phyloP scores from a whole-genome alignment of 441 rosid genomes.

The Jatropha multifida region DNA sequence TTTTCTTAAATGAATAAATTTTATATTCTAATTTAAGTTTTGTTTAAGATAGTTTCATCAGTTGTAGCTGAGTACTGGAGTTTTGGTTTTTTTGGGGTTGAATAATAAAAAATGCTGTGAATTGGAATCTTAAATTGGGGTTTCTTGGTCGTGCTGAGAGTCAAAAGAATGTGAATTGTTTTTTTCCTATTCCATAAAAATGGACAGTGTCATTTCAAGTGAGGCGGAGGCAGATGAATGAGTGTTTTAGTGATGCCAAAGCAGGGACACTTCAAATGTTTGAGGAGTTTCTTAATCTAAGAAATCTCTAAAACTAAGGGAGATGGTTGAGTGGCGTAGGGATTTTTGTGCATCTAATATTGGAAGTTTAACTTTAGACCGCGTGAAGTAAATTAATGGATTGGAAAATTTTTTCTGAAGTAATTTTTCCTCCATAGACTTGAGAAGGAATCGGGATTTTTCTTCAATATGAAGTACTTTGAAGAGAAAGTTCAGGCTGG shows the following conservation, averaged over 20 bases:
- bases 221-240: not conserved
- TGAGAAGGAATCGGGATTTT: slow-evolving; percentile 90
- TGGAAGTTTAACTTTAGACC: not conserved
- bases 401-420: slow-evolving; percentile 8
- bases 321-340: slow-evolving; percentile 10
- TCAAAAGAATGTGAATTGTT: not conserved
- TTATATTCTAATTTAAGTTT: not conserved
- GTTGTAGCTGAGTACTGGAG: not conserved
- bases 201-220: not conserved
- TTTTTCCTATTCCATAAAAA: not conserved
- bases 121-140: not conserved
- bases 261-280: not conserved
- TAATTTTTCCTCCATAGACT: slow-evolving; percentile 45
- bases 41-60: not conserved
- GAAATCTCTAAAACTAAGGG: slow-evolving; percentile 1
- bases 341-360: not conserved
- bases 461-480: slow-evolving; percentile 81
- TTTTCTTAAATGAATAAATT: not conserved
- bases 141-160: not conserved
- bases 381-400: slow-evolving; percentile 7
- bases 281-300: not conserved
- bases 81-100: not conserved
- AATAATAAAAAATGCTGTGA: not conserved
- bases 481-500: slow-evolving; percentile 93
- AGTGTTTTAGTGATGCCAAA: not conserved